Conservation (phyloP, 1,284 basidiomycete genomes). For the Fomitopsis pinicola region DNA sequence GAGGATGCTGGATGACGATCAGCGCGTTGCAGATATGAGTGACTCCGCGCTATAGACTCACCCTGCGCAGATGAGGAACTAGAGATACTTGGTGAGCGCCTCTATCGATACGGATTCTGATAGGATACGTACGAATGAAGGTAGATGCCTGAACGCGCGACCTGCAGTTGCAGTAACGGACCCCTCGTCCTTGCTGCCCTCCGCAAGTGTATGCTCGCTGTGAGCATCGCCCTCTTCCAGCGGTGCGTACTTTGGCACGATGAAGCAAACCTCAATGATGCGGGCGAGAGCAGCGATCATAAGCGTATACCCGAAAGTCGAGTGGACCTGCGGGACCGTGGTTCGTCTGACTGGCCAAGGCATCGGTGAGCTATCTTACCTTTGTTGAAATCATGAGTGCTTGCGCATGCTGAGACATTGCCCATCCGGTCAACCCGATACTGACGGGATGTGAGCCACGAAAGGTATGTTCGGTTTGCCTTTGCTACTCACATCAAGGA, state of each 20-base stretch:
- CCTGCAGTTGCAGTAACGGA: conserved; percentile 32
- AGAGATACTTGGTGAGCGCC: not conserved
- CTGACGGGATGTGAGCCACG: conserved; percentile 33
- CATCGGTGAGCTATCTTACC: conserved; percentile 32
- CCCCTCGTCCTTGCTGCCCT: conserved; percentile 20
- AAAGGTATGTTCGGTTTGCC: not conserved
- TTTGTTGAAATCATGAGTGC: conserved; percentile 80
- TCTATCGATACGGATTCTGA: not conserved
- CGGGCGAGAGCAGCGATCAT: conserved; percentile 83
- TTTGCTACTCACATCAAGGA: conserved; percentile 63
- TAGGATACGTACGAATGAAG: conserved; percentile 70
- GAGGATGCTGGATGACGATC: conserved; percentile 41
- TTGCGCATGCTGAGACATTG: conserved; percentile 90
- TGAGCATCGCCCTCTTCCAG: conserved; percentile 40
- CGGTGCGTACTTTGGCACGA: conserved; percentile 36
- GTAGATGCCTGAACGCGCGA: conserved; percentile 76
- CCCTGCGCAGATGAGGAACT: conserved; percentile 9
- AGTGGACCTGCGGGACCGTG: conserved; percentile 64
- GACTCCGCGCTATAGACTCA: not conserved
- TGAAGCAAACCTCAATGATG: conserved; percentile 86
- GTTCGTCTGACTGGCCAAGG: not conserved
- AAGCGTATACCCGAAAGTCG: conserved; percentile 80
- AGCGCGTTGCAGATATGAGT: not conserved
- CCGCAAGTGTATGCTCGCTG: conserved; percentile 65
- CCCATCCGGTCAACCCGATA: conserved; percentile 90